Base-by-base conservation (phyloP, 2,329 filamentous ascomycete genomes). In the Penicillium fuscoglaucum region DNA sequence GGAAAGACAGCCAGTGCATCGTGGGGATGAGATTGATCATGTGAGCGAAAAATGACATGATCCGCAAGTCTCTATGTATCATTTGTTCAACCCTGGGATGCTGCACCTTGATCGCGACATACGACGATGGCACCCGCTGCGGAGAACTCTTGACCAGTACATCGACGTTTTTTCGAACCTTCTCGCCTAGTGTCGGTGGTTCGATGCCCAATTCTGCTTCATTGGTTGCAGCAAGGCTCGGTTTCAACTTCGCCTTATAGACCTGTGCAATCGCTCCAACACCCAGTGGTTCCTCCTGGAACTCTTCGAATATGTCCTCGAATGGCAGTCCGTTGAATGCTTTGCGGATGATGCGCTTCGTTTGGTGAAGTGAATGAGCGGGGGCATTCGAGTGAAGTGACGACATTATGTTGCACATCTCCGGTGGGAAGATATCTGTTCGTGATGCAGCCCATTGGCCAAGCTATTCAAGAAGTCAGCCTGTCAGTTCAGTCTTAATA, bases 361-460 rank as follows among this genome's bases (percentile, higher is more conserved):
- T 97, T 26, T 86, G 83, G 49, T 84, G 82, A 52, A 99, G 80
- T 0, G 93, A 92, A 75, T 99, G 95, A 2, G 95, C 93, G 0
- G 93, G 93, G 0, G 95, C 93, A 72, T 98, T 87, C 1, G 95
- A 97, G 77, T 99, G 95, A 46, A 99, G 83, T 61, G 92, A 90
- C 1, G 93, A 96, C 93, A 99, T 95, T 72, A 93, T 87, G 44
- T 85, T 85, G 77, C 95, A 99, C 84, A 99, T 87, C 74, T 97
- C 88, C 24, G 84, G 89, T 1, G 95, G 95, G 72, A 99, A 99
- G 70, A 99, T 96, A 76, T 99, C 95, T 43, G 93, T 90, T 72
- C 95, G 84, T 6, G 95, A 98, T 3, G 95, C 95, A 19, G 95
- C 95, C 95, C 95, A 99, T 87, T 99, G 95, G 17, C 95, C 95